Base-by-base conservation (phyloP, 768 basidiomycete genomes). In the Russula earlei region DNA sequence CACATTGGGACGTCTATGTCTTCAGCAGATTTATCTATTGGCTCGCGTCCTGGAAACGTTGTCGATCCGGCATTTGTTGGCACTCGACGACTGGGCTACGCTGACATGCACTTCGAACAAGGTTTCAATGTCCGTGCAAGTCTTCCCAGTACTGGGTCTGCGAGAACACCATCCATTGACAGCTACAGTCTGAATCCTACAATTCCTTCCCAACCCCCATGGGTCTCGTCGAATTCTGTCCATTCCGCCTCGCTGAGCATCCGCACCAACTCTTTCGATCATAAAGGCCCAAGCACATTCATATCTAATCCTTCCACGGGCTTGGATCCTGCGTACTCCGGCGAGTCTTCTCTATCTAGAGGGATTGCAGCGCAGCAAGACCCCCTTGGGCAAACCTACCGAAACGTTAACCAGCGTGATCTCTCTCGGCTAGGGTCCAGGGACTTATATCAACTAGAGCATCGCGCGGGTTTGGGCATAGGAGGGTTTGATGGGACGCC, bases 1-100 rank as follows among this genome's bases (percentile, higher is more conserved):
- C 74, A 77, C 53, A 68, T 72, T 33, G 67, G 67, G n/a, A 67
- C 60, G 22, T 75, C 70, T 37, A 68, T 63, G 46, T 50, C 60
- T 37, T 60, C 56, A 7, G 51, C 14, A 36, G 59, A 52, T 22
- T 48, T 54, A 17, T 50, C 54, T 4, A 54, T 61, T 15, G 49
- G 45, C 27, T 49, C 52, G 14, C 60, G 55, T 38, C 7, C 54
- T 6, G 62, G 59, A 33, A 61, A 45, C 19, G 54, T 50, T 37
- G 45, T 44, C 15, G 59, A 54, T 25, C 41, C 50, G 7, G 17
- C 49, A n/a, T 50, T 50, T 29, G 31, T 43, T 49, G 46, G 27
- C 27, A 14, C 47, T 53, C 55, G 60, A 36, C 49, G 62, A 47
- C 31, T 49, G 5, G 52, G 52, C 37, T 61, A 52, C 49, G 46